These are phyloP conservation scores for Boletus sp. DNA, from an alignment of 768 basidiomycete genomes.

Conservation along the genomic window DNA sequence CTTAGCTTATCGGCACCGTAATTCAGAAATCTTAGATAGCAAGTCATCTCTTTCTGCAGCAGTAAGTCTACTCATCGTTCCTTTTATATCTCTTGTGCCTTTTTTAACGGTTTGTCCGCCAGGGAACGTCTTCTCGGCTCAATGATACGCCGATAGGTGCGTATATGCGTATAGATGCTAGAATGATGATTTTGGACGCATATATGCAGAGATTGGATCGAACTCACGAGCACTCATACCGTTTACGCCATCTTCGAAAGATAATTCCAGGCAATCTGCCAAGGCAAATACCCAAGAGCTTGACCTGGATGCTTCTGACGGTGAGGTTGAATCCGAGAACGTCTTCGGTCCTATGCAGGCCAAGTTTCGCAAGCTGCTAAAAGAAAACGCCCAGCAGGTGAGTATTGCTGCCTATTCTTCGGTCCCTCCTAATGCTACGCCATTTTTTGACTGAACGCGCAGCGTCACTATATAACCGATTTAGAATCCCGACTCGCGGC, in stretches of 20 bases:
- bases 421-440: background rate
- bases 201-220: constrained; percentile 13
- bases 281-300: constrained; percentile 9
- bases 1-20: constrained; percentile 4
- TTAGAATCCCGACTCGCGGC: constrained; percentile 19
- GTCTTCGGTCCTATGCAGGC: constrained; percentile 5
- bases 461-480: constrained; percentile 21
- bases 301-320: background rate
- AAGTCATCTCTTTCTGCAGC: background rate
- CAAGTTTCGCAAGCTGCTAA: constrained; percentile 1
- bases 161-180: constrained; percentile 17
- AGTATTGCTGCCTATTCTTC: background rate
- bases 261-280: constrained; percentile 2
- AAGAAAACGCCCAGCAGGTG: constrained; percentile 16
- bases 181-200: constrained; percentile 2
- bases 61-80: constrained; percentile 3
- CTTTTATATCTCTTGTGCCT: background rate
- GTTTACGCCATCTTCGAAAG: constrained; percentile 3
- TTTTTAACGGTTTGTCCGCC: background rate
- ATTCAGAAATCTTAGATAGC: constrained; percentile 2
- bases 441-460: background rate
- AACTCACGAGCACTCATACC: constrained; percentile 1
- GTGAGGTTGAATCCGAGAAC: background rate
- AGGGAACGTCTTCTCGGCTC: constrained; percentile 13
- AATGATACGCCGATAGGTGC: constrained; percentile 20